Percentiles rank a stretch among this genome's conserved stretches.
These are phyloP conservation scores for Aciculosporium take DNA, from an alignment of 2,329 filamentous ascomycete species.

Conservation along the genomic window DNA sequence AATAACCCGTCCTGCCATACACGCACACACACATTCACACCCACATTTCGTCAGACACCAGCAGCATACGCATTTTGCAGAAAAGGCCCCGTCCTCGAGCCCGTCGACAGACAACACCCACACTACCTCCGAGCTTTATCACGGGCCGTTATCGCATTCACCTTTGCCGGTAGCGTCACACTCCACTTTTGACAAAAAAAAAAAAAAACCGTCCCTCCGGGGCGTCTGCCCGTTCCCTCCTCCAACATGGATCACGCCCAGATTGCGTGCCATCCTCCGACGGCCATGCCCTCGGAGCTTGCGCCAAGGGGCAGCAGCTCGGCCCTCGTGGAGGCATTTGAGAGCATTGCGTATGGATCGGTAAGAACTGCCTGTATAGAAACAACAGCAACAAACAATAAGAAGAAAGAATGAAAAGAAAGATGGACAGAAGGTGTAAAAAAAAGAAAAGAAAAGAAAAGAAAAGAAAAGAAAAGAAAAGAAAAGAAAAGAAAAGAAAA, in stretches of 20 bases:
- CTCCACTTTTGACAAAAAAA: background rate
- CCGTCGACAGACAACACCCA: too few species aligned
- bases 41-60: too few species aligned
- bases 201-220: background rate
- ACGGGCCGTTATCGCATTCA: background rate
- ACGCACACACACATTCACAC: too few species aligned
- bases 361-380: too few species aligned
- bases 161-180: background rate
- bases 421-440: too few species aligned
- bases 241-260: conserved; percentile 18
- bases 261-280: conserved; percentile 15
- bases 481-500: too few species aligned
- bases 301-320: conserved; percentile 24
- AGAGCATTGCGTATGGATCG: conserved; percentile 82
- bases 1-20: too few species aligned
- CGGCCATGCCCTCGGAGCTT: conserved; percentile 12
- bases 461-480: too few species aligned
- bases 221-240: background rate
- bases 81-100: background rate
- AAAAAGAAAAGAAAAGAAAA: too few species aligned
- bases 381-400: too few species aligned
- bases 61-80: background rate
- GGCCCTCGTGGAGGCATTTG: conserved; percentile 51
- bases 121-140: background rate
- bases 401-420: too few species aligned